Evolutionary conservation across 2,329 filamentous ascomycete species (phyloP).

Genomic region (Lasiodiplodia hormozganensis): DNA sequence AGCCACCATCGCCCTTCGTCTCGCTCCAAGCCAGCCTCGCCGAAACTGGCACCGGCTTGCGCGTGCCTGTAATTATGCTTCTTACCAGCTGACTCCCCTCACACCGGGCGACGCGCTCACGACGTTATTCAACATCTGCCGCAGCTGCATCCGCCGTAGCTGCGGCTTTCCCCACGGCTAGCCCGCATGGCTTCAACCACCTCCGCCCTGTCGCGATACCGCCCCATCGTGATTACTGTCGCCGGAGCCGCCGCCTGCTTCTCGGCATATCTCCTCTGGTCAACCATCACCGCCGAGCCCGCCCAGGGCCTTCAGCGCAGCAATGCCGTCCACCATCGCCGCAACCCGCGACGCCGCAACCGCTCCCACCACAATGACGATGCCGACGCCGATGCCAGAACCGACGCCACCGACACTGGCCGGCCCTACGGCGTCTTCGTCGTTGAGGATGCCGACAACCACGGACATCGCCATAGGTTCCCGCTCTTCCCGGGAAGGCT

Average conservation of each 20-base stretch:
- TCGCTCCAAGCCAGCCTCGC: neutral
- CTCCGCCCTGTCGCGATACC: slow-evolving; percentile 47
- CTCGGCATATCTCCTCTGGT: slow-evolving; percentile 66
- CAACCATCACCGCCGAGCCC: slow-evolving; percentile 41
- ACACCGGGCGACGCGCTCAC: slow-evolving; percentile 21
- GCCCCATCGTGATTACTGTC: slow-evolving; percentile 62
- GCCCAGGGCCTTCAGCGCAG: slow-evolving; percentile 63
- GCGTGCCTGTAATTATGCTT: slow-evolving; percentile 24
- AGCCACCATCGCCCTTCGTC: neutral
- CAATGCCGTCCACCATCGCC: slow-evolving; percentile 68
- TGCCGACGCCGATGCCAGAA: neutral
- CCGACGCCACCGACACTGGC: neutral
- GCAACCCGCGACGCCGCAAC: slow-evolving; percentile 41
- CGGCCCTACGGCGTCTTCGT: slow-evolving; percentile 25
- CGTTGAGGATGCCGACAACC: slow-evolving; percentile 15
- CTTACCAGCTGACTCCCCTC: slow-evolving; percentile 19
- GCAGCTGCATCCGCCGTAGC: slow-evolving; percentile 3
- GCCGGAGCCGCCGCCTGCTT: slow-evolving; percentile 65
- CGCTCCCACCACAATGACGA: slow-evolving; percentile 35
- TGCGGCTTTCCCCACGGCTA: slow-evolving; percentile 16
- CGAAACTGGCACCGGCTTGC: slow-evolving; percentile 7
- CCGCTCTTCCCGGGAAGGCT: slow-evolving; percentile 21
- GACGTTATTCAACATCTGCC: neutral
- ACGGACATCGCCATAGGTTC: slow-evolving; percentile 16
- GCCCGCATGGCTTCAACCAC: slow-evolving; percentile 35